Evolutionary conservation across 805 yeast genomes (phyloP), one percentile per base, ranked within the genome.

Genomic region (Yarrowia porcina): DNA sequence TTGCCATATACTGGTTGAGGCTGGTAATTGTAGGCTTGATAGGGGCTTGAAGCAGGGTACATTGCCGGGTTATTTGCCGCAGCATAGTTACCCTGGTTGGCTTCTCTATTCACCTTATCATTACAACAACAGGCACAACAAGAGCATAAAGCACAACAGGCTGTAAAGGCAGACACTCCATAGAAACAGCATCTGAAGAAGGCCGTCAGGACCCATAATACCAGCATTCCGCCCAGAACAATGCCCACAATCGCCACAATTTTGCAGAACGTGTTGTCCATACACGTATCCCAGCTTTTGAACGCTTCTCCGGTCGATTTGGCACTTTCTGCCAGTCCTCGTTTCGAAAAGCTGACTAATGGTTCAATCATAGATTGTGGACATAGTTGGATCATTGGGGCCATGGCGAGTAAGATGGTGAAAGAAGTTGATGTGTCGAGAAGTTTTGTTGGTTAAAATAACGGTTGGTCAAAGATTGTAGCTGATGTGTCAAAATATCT

Each of bases 201-300:
- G 0, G 83, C 80, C 13, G 81, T 76, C 1, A 87, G 18, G 4
- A 87, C 64, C 88, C 91, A 86, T 6, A 87, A 57, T 0, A 72
- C 74, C 54, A 47, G 25, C 2, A 89, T 67, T 0, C 71, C 77
- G 0, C 85, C 93, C 12, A 89, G 69, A 0, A 77, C 82, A 3
- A 88, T 86, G 2, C 88, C 87, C 13, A 88, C 89, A 45, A 89
- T 88, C 4, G 89, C 92, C 20, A 87, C 82, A 64, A 88, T 82
- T 70, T 89, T 89, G 74, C 96, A 89, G 50, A 85, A 78, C 47
- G 75, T 84, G 72, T 88, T 87, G 69, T 80, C 87, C 93, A 88
- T 88, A 74, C 96, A 89, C 2, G 89, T 82, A 70, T 86, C 83
- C 94, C 96, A 89, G 61, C 72, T 67, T 69, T 78, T 82, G 77